Base-by-base conservation (phyloP, 2,329 filamentous ascomycete genomes). In the Beauveria medogensis region DNA sequence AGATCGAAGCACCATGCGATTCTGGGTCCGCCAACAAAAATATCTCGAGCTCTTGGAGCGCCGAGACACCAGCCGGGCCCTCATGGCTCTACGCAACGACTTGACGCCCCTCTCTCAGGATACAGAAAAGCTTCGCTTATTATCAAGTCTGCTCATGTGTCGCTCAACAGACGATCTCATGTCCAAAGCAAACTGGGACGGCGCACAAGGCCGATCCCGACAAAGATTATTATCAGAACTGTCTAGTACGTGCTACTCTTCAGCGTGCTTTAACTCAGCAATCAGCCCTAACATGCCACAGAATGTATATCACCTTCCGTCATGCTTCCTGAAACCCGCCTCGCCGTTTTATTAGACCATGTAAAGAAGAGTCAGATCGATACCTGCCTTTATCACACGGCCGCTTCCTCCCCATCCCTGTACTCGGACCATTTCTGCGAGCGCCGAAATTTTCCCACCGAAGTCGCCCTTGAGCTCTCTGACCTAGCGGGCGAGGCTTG, bases 61-160 rank as follows among this genome's bases (percentile, higher is more conserved):
- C 68, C 80, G 86, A 66, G 87, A 97, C 67, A 83, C 90, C 9
- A 81, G 81, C 16, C 81, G 82, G 56, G 94, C 93, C 8, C 79
- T 99, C 61, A 81, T 82, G 69, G 91, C 97, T n/a, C 81, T 99
- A 51, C 86, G 94, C 22, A 86, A 85, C 64, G 93, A 99, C 76
- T 77, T 99, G 59, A 94, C 92, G 0, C 92, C 94, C 0, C 77
- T 97, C 47, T 88, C 90, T 67, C 88, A 90, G 67, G 90, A 96
- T 68, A 87, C 86, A 1, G 78, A 81, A 46, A 87, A 89, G 68
- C 78, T 97, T 51, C 91, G 95, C 72, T 86, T 89, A 62, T 80
- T 99, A 30, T 95, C 93, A 59, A 92, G 91, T 69, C 79, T 97
- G 37, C 84, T 99, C 60, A 97, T 97, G 92, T 96, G 91, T 68